phyloP scores from a whole-genome alignment of 2,329 filamentous ascomycete species.

The Leptographium lundbergii region DNA sequence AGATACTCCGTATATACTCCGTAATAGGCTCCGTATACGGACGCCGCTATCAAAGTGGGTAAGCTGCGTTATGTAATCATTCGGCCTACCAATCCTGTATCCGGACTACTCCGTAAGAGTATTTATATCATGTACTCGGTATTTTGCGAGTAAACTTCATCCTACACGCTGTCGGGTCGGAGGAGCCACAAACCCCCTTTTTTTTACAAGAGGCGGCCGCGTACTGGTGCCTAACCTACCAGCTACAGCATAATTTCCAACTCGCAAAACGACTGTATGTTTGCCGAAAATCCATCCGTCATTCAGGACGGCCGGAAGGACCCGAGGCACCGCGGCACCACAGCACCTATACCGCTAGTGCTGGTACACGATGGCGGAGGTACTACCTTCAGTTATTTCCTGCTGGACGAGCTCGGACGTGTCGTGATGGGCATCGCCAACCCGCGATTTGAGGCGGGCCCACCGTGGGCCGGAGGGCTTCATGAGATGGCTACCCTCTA shows the following conservation, averaged over 20 bases:
- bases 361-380: conserved; percentile 50
- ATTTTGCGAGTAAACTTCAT: no score
- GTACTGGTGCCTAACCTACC: neutral
- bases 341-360: conserved; percentile 31
- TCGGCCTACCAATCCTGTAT: no score
- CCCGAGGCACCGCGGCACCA: conserved; percentile 4
- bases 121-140: no score
- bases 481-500: conserved; percentile 42
- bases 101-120: no score
- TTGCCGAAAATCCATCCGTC: conserved; percentile 12
- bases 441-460: conserved; percentile 33
- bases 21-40: no score
- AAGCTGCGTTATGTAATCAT: no score
- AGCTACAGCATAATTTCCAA: neutral
- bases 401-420: conserved; percentile 34
- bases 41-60: no score
- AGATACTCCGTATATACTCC: no score
- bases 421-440: conserved; percentile 42
- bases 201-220: neutral
- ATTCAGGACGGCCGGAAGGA: conserved; percentile 12
- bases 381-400: conserved; percentile 45
- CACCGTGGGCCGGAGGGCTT: conserved; percentile 37
- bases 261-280: conserved; percentile 7
- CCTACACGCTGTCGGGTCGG: neutral
- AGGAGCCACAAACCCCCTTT: neutral